These are phyloP conservation scores for Aspergillus sp. DNA, from an alignment of 2,329 filamentous ascomycete species.

Conservation along the genomic window DNA sequence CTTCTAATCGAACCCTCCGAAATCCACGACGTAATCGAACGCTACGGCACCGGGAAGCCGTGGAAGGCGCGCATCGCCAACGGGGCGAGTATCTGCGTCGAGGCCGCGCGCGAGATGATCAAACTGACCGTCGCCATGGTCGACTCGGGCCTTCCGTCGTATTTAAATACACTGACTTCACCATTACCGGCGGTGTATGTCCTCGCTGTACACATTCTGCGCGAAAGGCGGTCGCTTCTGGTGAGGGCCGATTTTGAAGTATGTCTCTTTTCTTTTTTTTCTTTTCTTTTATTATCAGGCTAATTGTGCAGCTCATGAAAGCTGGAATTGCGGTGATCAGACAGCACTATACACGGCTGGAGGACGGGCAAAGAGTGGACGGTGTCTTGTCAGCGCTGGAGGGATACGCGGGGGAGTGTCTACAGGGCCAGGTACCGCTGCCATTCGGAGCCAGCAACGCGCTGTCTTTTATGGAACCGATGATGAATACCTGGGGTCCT, in stretches of 20 bases:
- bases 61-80: not conserved
- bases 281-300: not conserved
- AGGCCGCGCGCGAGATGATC: conserved; percentile 1
- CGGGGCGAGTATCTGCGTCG: not conserved
- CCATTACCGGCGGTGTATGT: not conserved
- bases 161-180: not conserved
- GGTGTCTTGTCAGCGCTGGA: not conserved
- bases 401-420: not conserved
- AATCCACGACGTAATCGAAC: not conserved
- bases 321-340: not conserved
- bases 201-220: not conserved
- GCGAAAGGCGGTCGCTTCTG: not conserved
- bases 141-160: not conserved
- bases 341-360: not conserved
- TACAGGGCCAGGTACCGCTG: not conserved
- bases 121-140: not conserved
- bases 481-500: not conserved
- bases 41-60: not conserved
- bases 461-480: too few relatives aligned
- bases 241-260: conserved; percentile 1
- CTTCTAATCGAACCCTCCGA: not conserved
- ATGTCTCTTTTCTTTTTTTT: not conserved
- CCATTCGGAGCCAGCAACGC: not conserved
- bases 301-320: conserved; percentile 1
- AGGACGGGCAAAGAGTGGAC: not conserved